Conservation (phyloP, 768 basidiomycete genomes). For the Leccinum uliginosum region DNA sequence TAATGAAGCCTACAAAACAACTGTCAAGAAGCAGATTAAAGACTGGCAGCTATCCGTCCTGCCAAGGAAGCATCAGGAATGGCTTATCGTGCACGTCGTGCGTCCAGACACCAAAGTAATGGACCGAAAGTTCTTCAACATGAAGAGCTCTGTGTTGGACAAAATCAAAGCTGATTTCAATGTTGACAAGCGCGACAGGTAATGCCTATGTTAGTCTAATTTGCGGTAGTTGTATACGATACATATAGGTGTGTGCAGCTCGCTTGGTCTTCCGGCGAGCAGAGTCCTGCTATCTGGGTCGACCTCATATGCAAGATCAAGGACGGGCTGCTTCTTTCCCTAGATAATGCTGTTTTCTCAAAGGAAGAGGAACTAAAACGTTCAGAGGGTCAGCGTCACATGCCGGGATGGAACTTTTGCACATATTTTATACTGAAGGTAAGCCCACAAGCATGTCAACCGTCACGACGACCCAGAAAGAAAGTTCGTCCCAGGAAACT, state of each 20-base stretch:
- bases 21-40: slow-evolving; percentile 80
- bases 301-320: slow-evolving; percentile 87
- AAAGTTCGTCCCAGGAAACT: slow-evolving; percentile 65
- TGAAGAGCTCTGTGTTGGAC: slow-evolving; percentile 81
- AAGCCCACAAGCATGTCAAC: slow-evolving; percentile 13
- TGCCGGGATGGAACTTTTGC: slow-evolving; percentile 99
- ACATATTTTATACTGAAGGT: slow-evolving; percentile 97
- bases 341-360: slow-evolving; percentile 71
- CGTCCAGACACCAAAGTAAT: slow-evolving; percentile 60
- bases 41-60: slow-evolving; percentile 78
- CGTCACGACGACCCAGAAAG: background rate
- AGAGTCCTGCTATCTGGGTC: slow-evolving; percentile 80
- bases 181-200: slow-evolving; percentile 79
- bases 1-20: slow-evolving; percentile 69
- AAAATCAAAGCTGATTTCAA: slow-evolving; percentile 94
- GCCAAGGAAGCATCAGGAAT: slow-evolving; percentile 81
- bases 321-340: slow-evolving; percentile 80
- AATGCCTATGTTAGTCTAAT: slow-evolving; percentile 2
- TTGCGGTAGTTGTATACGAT: slow-evolving; percentile 13
- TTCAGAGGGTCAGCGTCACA: slow-evolving; percentile 82
- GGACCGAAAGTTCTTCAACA: slow-evolving; percentile 71
- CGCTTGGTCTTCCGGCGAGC: slow-evolving; percentile 64
- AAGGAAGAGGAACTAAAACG: slow-evolving; percentile 89
- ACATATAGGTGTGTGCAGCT: slow-evolving; percentile 72
- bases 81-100: slow-evolving; percentile 86